phyloP scores from a whole-genome alignment of 1,284 basidiomycete species.

The Ustilago vetiveriae region DNA sequence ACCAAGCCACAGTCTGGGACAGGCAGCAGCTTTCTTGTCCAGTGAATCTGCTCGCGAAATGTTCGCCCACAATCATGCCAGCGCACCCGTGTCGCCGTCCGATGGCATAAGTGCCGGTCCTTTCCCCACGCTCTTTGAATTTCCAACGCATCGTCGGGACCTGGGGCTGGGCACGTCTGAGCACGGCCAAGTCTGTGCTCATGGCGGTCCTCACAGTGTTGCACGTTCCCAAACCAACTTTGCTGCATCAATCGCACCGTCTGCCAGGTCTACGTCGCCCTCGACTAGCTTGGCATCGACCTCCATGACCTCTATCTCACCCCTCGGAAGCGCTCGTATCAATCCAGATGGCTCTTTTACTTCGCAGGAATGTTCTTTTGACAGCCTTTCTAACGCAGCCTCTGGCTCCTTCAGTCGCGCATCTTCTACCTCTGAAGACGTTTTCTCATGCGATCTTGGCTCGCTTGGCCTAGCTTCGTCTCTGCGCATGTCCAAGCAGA shows the following conservation, averaged over 20 bases:
- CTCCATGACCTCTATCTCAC: conserved; percentile 48
- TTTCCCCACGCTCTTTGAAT: conserved; percentile 14
- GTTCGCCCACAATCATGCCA: conserved; percentile 18
- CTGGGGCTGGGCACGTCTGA: conserved; percentile 8
- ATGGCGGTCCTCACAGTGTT: conserved; percentile 1
- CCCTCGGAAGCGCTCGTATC: conserved; percentile 31
- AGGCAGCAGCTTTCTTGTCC: conserved; percentile 36
- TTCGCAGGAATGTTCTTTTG: conserved; percentile 45
- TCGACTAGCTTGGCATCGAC: conserved; percentile 43
- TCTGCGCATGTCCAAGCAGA: conserved; percentile 43
- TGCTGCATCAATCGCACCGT: conserved; percentile 18
- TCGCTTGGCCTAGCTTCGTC: conserved; percentile 23
- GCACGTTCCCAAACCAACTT: conserved; percentile 4
- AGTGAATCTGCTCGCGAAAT: conserved; percentile 9
- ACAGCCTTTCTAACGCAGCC: conserved; percentile 41
- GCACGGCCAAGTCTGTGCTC: conserved; percentile 12
- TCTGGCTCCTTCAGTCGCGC: conserved; percentile 42
- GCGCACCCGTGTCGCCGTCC: conserved; percentile 41
- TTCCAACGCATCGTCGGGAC: conserved; percentile 14
- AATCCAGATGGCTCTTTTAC: conserved; percentile 46
- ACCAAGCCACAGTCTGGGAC: conserved; percentile 42
- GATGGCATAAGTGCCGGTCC: conserved; percentile 12
- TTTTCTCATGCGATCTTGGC: conserved; percentile 20
- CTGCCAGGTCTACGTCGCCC: conserved; percentile 34
- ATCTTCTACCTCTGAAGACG: conserved; percentile 39